phyloP scores from a whole-genome alignment of 768 basidiomycete species.

The Epithele typhae region DNA sequence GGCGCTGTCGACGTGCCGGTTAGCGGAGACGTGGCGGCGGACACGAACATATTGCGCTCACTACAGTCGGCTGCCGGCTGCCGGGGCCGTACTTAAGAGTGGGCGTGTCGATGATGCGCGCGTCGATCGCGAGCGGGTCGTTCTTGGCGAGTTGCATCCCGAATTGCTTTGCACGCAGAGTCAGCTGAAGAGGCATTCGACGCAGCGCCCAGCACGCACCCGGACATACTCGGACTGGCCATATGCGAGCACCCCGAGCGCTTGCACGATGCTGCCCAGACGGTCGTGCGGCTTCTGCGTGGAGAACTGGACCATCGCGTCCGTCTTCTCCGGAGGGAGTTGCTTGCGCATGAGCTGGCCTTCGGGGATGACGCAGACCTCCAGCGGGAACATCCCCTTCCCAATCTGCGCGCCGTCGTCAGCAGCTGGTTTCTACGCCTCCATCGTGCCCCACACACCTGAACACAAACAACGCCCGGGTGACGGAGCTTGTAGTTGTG shows the following conservation, averaged over 20 bases:
- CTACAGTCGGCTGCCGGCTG: conserved; percentile 54
- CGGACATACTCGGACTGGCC: conserved; percentile 50
- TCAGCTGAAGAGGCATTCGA: neutral
- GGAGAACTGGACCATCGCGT: conserved; percentile 59
- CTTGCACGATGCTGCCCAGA: conserved; percentile 48
- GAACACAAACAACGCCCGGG: conserved; percentile 64
- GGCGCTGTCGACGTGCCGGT: conserved; percentile 35
- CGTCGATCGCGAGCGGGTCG: conserved; percentile 48
- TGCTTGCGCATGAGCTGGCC: conserved; percentile 75
- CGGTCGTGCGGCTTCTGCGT: conserved; percentile 59
- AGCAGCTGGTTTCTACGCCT: neutral
- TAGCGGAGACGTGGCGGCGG: no score
- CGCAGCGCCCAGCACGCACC: neutral
- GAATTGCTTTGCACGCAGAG: conserved; percentile 51
- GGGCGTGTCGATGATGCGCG: conserved; percentile 61
- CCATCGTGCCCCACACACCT: conserved; percentile 47
- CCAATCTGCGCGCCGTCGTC: conserved; percentile 47
- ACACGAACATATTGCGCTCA: no score
- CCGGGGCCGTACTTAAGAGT: conserved; percentile 62
- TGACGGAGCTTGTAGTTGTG: conserved; percentile 50
- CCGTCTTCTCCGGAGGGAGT: conserved; percentile 62
- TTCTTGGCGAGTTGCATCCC: conserved; percentile 57
- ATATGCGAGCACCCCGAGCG: conserved; percentile 43
- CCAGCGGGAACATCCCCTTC: conserved; percentile 56
- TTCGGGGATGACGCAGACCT: conserved; percentile 53